A percentile compares a stretch with the other conserved stretches of the same genome.
These are phyloP conservation scores for Neurospora sp. DNA, from an alignment of 495 filamentous ascomycete genomes.

Conservation along the genomic window DNA sequence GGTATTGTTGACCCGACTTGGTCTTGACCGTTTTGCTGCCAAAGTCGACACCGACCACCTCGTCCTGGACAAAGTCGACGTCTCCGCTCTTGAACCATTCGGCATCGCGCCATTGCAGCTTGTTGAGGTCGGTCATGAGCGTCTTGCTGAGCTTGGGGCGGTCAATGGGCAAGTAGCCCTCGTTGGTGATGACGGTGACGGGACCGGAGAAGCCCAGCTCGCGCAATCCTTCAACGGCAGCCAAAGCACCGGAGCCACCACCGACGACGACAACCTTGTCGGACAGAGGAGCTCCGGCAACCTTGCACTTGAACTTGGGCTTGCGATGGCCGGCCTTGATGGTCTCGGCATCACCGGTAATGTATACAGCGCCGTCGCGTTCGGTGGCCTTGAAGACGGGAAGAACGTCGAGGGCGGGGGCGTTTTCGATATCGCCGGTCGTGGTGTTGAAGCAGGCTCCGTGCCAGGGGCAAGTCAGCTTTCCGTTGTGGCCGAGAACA, in stretches of 20 bases:
- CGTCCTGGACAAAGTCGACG: conserved; percentile 64
- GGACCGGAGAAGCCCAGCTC: conserved; percentile 68
- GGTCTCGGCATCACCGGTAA: conserved; percentile 66
- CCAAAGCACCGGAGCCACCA: conserved; percentile 77
- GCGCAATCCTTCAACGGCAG: conserved; percentile 69
- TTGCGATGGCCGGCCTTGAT: conserved; percentile 67
- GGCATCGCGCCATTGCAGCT: conserved; percentile 61
- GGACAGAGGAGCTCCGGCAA: conserved; percentile 36
- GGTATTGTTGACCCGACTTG: conserved; percentile 53
- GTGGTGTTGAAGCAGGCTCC: conserved; percentile 86
- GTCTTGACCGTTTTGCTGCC: conserved; percentile 58
- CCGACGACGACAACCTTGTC: conserved; percentile 82
- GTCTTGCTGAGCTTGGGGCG: conserved; percentile 94
- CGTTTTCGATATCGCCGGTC: conserved; percentile 92
- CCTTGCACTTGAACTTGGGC: conserved; percentile 60
- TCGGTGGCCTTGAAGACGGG: conserved; percentile 69
- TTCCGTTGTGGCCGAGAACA: conserved; percentile 68
- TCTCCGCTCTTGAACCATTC: conserved; percentile 70
- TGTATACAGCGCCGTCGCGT: conserved; percentile 73
- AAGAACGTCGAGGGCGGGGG: conserved; percentile 76
- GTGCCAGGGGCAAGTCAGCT: conserved; percentile 91
- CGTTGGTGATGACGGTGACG: conserved; percentile 76
- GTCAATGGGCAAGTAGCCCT: conserved; percentile 80
- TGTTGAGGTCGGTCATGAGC: conserved; percentile 68
- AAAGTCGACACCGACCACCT: conserved; percentile 70